phyloP scores from a whole-genome alignment of 2,329 filamentous ascomycete species.

The Calonectria pteridis region DNA sequence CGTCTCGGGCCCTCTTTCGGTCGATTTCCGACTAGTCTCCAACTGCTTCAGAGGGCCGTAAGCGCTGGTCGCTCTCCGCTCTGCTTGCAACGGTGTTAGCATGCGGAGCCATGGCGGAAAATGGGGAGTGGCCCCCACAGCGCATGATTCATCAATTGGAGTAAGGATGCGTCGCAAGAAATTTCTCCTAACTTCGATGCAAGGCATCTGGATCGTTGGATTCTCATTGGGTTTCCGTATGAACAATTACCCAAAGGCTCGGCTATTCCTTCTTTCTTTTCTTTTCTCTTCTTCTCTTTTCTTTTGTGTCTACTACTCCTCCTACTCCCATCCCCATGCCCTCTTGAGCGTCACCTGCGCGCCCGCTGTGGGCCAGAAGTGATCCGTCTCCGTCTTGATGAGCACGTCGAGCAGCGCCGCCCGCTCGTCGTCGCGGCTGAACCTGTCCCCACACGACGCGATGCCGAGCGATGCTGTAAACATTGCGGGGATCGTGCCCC shows the following conservation, averaged over 20 bases:
- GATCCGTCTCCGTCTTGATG: constrained; percentile 60
- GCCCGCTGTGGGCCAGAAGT: constrained; percentile 64
- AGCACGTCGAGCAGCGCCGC: constrained; percentile 62
- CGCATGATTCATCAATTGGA: background rate
- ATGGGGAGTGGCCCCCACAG: constrained; percentile 17
- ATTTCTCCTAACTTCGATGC: background rate
- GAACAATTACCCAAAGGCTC: background rate
- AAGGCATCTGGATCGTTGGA: too few species aligned
- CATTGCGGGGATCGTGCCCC: constrained; percentile 66
- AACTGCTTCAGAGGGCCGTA: background rate
- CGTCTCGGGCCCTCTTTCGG: constrained; percentile 11
- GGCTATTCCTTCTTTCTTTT: background rate
- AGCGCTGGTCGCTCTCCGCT: constrained; percentile 8
- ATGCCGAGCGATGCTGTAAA: constrained; percentile 69
- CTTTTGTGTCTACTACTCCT: background rate
- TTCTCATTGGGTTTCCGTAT: background rate
- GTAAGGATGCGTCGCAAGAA: constrained; percentile 2
- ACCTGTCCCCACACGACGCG: constrained; percentile 62
- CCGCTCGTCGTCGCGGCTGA: constrained; percentile 59
- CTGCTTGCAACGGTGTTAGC: constrained; percentile 8
- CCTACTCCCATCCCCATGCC: constrained; percentile 61
- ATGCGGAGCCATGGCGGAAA: background rate
- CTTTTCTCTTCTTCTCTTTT: background rate
- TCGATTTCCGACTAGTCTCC: background rate
- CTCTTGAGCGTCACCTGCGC: constrained; percentile 61